Evolutionary conservation across 2,329 filamentous ascomycete genomes (phyloP), one percentile per base, ranked within the genome.

Genomic region (Colletotrichum liriopes): DNA sequence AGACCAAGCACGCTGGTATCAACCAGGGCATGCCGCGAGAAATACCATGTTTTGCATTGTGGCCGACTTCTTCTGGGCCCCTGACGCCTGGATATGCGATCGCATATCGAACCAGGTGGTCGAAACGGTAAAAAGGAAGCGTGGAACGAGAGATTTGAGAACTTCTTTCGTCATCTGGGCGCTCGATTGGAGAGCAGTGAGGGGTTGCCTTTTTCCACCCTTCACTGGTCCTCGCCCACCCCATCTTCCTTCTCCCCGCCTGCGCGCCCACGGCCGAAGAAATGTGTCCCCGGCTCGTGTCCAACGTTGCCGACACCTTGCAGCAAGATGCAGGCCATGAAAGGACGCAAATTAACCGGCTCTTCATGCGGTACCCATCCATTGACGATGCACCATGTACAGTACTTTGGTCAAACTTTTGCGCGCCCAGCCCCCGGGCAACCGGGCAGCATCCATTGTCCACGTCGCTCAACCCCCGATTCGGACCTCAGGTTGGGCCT

Each of bases 101-200:
- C 49, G 43, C 49, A 56, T 23, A 20, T 55, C 32, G 52, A 55
- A 23, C 62, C 35, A 54, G 47, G 47, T 35, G 29, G n/a, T 29
- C 62, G 54, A 70, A 66, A 66, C 67, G 67, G 62, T 26, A 66
- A 66, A 66, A 66, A 60, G 54, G 37, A 60, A 70, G 45, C 54
- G 23, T 26, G n/a, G 16, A 8, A 45, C 29, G 35, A 51, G 35
- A 37, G 62, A 39, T 54, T n/a, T 65, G 39, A 54, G 61, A 23
- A 60, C 47, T 39, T 59, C 54, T 39, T 49, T 65, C 67, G 43
- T 59, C 63, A 59, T 65, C 26, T 58, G 52, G 45, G 23, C 61
- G 26, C 49, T 23, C 39, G 5, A 37, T 26, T 41, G 41, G 60
- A 52, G 39, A 47, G n/a, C 1, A n/a, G 60, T 23, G 59, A 62